phyloP scores from a whole-genome alignment of 108 stramenopile genomes.

The Skeletonema tropicum region DNA sequence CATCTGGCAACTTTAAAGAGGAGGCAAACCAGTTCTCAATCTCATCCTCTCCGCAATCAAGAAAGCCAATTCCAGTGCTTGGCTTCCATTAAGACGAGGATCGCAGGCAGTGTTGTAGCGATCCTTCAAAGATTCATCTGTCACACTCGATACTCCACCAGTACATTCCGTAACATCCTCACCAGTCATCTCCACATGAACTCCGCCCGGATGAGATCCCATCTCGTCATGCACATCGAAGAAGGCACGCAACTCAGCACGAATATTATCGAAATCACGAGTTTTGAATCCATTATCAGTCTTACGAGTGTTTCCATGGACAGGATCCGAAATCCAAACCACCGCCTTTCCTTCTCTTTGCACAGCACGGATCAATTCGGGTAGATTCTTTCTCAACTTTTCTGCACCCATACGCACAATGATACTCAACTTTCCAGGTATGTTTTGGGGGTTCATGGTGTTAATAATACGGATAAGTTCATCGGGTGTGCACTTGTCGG shows the following conservation, averaged over 20 bases:
- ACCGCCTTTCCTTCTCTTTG: constrained; percentile 95
- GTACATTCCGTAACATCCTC: constrained; percentile 99
- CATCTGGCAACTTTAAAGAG: constrained; percentile 23
- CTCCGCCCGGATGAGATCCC: constrained; percentile 97
- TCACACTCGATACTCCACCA: constrained; percentile 91
- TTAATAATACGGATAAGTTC: constrained; percentile 92
- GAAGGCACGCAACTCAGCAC: constrained; percentile 95
- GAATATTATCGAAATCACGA: constrained; percentile 93
- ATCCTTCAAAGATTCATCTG: constrained; percentile 73
- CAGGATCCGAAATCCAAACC: constrained; percentile 96
- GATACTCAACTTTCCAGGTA: constrained; percentile 95
- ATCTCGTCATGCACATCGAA: constrained; percentile 99
- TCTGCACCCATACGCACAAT: constrained; percentile 99
- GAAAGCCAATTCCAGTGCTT: constrained; percentile 98
- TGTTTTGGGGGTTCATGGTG: constrained; percentile 95
- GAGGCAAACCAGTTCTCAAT: constrained; percentile 83
- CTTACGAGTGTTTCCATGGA: constrained; percentile 98
- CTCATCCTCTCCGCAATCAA: constrained; percentile 96
- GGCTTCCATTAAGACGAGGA: constrained; percentile 97
- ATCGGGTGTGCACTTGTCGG: constrained; percentile 95
- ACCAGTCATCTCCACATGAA: constrained; percentile 97
- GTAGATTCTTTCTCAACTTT: constrained; percentile 93
- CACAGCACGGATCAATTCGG: constrained; percentile 96
- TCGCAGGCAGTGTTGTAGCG: constrained; percentile 97
- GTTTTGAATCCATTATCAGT: constrained; percentile 95